Evolutionary conservation across 306 rosid genomes (phyloP).

Genomic region (Alnus glutinosa): DNA sequence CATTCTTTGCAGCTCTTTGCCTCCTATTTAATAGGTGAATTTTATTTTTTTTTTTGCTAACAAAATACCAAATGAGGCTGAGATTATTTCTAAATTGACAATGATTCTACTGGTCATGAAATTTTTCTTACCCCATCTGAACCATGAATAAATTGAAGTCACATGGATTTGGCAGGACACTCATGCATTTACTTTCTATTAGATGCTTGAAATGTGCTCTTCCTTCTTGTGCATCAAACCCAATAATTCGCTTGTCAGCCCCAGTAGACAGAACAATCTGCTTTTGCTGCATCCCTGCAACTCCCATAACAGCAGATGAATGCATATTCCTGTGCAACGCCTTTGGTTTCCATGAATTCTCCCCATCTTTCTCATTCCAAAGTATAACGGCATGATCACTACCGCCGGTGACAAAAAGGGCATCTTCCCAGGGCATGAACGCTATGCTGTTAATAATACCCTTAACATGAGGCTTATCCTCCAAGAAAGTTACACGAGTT

Average conservation of each 20-base stretch:
- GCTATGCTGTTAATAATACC: conserved; percentile 82
- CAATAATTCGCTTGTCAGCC: conserved; percentile 85
- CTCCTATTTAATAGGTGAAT: neutral
- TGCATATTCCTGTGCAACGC: conserved; percentile 74
- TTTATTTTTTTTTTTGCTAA: neutral
- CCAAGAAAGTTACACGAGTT: conserved; percentile 68
- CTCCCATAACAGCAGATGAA: conserved; percentile 99
- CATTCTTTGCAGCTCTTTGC: neutral
- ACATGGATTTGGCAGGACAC: conserved; percentile 72
- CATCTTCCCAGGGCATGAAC: conserved; percentile 82
- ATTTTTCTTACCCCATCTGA: conserved; percentile 64
- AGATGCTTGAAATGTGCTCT: conserved; percentile 83
- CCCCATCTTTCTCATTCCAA: conserved; percentile 75
- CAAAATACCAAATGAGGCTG: neutral
- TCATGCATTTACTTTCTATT: conserved; percentile 92
- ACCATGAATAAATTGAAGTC: conserved; percentile 93
- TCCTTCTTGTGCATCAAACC: conserved; percentile 62
- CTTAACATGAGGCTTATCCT: conserved; percentile 84
- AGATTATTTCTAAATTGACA: neutral
- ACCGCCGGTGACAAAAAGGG: conserved; percentile 83
- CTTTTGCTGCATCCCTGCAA: conserved; percentile 89
- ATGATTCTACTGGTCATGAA: neutral
- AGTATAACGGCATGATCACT: conserved; percentile 88
- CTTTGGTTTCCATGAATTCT: conserved; percentile 78
- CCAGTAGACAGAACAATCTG: conserved; percentile 82